These are phyloP conservation scores for Fusarium liriodendri DNA, from an alignment of 2,329 filamentous ascomycete species.

Conservation along the genomic window DNA sequence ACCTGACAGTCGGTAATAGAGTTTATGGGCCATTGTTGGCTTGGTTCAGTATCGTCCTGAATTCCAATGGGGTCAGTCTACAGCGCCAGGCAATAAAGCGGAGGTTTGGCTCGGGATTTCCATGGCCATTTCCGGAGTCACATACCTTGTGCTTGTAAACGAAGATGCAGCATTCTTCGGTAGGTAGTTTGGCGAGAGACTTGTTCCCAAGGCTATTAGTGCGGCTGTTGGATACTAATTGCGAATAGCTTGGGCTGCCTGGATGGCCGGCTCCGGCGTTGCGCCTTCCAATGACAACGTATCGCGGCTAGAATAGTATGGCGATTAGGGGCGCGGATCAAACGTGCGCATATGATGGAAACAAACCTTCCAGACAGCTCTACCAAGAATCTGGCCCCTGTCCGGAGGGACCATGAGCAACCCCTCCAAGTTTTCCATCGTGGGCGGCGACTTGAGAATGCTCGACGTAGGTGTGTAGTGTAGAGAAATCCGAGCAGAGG, in stretches of 20 bases:
- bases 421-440: conserved; percentile 58
- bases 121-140: not conserved
- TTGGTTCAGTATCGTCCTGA: conserved; percentile 63
- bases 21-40: conserved; percentile 64
- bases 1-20: conserved; percentile 68
- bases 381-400: conserved; percentile 61
- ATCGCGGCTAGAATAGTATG: conserved; percentile 62
- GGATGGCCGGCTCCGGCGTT: conserved; percentile 48
- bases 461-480: not conserved
- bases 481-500: not conserved
- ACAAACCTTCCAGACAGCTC: conserved; percentile 64
- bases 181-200: conserved; percentile 46
- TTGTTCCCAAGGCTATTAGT: conserved; percentile 53
- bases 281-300: conserved; percentile 64
- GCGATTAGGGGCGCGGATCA: conserved; percentile 11
- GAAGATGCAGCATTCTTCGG: conserved; percentile 61
- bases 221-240: conserved; percentile 53
- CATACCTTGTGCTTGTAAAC: conserved; percentile 68
- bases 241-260: conserved; percentile 52
- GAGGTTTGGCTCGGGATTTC: not conserved
- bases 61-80: conserved; percentile 14
- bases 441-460: conserved; percentile 8
- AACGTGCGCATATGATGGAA: conserved; percentile 1
- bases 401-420: conserved; percentile 63
- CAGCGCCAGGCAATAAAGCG: not conserved